Evolutionary conservation across 495 filamentous ascomycete genomes (phyloP).

Genomic region (Astrothelium subdiscretum): DNA sequence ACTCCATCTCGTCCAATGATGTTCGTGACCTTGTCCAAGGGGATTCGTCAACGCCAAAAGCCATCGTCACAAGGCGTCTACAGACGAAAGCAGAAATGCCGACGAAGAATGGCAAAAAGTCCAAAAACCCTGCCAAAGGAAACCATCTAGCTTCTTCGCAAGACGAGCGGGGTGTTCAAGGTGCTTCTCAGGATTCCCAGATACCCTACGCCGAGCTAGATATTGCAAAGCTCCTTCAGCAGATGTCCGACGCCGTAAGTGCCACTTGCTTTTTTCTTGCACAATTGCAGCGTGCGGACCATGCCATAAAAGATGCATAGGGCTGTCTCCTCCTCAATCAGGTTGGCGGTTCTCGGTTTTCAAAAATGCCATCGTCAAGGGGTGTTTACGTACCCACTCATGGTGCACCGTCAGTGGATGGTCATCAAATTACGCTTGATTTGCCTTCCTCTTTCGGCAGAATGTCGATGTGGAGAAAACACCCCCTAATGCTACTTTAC

Average conservation of each 20-base stretch:
- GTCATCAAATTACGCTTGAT: not conserved
- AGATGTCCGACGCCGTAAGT: not conserved
- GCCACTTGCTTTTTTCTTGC: not conserved
- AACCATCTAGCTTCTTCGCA: not conserved
- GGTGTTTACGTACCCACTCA: not conserved
- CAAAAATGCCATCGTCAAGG: not conserved
- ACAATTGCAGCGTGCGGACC: not conserved
- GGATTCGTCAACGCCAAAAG: not conserved
- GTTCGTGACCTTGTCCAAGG: not conserved
- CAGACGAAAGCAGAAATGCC: not conserved
- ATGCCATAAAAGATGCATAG: not conserved
- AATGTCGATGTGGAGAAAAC: not conserved
- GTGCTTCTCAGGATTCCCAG: not conserved
- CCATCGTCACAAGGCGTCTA: not conserved
- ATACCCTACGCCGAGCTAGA: not conserved
- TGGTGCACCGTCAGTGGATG: not conserved
- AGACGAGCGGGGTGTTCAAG: not conserved
- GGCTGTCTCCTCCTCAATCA: not conserved
- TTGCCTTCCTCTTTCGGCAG: not conserved
- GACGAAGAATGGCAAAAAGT: not conserved
- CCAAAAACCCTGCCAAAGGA: not conserved
- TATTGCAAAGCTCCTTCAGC: not conserved
- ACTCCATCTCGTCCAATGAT: not conserved
- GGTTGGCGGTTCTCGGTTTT: not conserved
- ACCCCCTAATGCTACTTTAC: not conserved